These are phyloP conservation scores for Tuber calosporum DNA, from an alignment of 495 filamentous ascomycete genomes.

Conservation along the genomic window DNA sequence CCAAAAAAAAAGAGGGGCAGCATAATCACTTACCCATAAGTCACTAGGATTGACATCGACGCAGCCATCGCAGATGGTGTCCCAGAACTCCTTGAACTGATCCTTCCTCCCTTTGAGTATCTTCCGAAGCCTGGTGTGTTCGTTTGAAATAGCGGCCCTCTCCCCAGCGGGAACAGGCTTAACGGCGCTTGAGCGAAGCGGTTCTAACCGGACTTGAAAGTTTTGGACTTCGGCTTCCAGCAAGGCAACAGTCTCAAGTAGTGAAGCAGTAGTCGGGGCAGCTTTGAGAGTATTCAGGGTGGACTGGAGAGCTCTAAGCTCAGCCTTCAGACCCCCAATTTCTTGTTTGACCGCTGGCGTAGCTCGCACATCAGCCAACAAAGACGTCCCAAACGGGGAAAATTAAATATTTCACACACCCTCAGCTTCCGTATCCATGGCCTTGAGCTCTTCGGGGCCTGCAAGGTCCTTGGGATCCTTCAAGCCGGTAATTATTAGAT, in stretches of 20 bases:
- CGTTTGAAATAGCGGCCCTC: conserved; percentile 27
- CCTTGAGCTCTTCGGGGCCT: conserved; percentile 38
- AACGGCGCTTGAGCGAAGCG: conserved; percentile 20
- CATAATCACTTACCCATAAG: conserved; percentile 40
- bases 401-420: conserved; percentile 14
- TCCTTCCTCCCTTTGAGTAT: conserved; percentile 27
- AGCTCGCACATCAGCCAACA: conserved; percentile 16
- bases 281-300: conserved; percentile 33
- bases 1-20: conserved; percentile 15
- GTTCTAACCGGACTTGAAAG: conserved; percentile 19
- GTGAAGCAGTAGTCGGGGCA: conserved; percentile 29
- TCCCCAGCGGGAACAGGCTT: conserved; percentile 26
- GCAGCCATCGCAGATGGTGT: conserved; percentile 32
- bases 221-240: conserved; percentile 29
- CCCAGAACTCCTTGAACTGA: conserved; percentile 41
- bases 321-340: conserved; percentile 25
- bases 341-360: conserved; percentile 28
- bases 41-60: conserved; percentile 31
- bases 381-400: neutral
- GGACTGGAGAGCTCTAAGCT: conserved; percentile 36
- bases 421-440: conserved; percentile 34
- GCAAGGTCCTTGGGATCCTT: conserved; percentile 37
- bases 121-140: conserved; percentile 25
- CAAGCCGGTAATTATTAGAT: conserved; percentile 9
- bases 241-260: conserved; percentile 26